Evolutionary conservation across 2,329 filamentous ascomycete genomes (phyloP).

Genomic region (Fusarium sp.): DNA sequence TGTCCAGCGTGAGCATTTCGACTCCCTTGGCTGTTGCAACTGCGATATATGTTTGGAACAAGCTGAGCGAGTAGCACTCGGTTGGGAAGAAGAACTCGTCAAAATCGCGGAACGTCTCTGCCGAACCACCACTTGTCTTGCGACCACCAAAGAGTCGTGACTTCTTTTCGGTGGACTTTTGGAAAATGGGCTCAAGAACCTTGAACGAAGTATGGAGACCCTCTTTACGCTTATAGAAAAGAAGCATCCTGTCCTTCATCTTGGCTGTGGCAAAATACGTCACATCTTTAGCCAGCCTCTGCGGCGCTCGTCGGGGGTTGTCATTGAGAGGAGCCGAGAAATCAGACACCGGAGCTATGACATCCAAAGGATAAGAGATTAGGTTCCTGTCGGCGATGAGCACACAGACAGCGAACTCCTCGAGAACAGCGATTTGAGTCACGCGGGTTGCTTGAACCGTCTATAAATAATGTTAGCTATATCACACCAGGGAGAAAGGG

Average conservation of each 20-base stretch:
- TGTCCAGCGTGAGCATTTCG: constrained; percentile 95
- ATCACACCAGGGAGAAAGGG: background rate
- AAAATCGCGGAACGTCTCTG: constrained; percentile 97
- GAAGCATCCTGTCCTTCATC: constrained; percentile 95
- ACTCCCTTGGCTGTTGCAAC: constrained; percentile 92
- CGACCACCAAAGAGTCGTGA: constrained; percentile 73
- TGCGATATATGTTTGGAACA: constrained; percentile 94
- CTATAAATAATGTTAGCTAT: constrained; percentile 56
- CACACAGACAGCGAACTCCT: constrained; percentile 94
- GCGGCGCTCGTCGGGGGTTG: constrained; percentile 84
- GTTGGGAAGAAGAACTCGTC: constrained; percentile 98
- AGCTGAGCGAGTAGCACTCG: constrained; percentile 93
- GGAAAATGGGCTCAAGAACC: constrained; percentile 93
- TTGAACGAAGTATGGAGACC: constrained; percentile 94
- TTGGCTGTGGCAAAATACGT: constrained; percentile 95
- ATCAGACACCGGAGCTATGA: constrained; percentile 74
- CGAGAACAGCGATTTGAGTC: constrained; percentile 92
- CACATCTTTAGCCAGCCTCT: constrained; percentile 91
- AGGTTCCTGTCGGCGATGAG: constrained; percentile 91
- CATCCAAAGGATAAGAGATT: constrained; percentile 93
- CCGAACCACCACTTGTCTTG: constrained; percentile 72
- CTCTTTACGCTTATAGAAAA: constrained; percentile 98
- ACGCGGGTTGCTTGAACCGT: constrained; percentile 81
- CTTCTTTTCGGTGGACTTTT: constrained; percentile 89
- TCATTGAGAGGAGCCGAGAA: constrained; percentile 73